These are phyloP conservation scores for Vitis rupestris DNA, from an alignment of 164 flowering plant species.

Conservation along the genomic window DNA sequence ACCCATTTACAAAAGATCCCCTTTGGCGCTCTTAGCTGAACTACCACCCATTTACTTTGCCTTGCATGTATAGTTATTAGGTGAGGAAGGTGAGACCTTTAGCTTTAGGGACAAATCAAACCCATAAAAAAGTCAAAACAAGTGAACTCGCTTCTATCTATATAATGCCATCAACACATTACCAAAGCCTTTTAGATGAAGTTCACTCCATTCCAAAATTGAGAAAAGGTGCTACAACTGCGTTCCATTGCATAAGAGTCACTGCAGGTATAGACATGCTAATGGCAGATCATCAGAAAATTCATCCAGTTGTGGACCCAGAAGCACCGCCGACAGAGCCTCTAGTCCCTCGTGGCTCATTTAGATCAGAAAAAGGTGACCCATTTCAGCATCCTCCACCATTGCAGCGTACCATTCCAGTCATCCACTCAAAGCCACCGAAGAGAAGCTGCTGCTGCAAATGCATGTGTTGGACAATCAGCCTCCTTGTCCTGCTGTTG, in stretches of 20 bases:
- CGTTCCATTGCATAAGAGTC: too few relatives aligned
- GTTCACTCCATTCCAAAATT: too few relatives aligned
- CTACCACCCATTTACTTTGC: not conserved
- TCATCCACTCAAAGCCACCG: slow-evolving; percentile 39
- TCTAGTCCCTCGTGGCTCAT: slow-evolving; percentile 33
- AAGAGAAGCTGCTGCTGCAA: slow-evolving; percentile 52
- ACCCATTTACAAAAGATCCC: too few relatives aligned
- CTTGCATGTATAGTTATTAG: slow-evolving; percentile 12
- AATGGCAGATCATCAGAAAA: slow-evolving; percentile 55
- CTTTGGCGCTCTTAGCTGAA: not conserved
- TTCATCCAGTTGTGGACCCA: slow-evolving; percentile 55
- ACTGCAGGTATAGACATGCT: not conserved
- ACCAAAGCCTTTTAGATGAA: too few relatives aligned
- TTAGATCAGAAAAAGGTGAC: slow-evolving; percentile 47
- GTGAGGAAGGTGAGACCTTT: slow-evolving; percentile 29
- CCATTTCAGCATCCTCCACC: slow-evolving; percentile 19
- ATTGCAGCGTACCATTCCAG: slow-evolving; percentile 15
- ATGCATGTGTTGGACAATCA: slow-evolving; percentile 62
- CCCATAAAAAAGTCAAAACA: too few relatives aligned
- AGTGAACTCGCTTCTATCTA: too few relatives aligned
- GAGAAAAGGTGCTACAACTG: too few relatives aligned
- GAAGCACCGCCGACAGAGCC: slow-evolving; percentile 48
- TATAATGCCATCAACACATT: too few relatives aligned
- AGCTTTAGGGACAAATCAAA: too few relatives aligned
- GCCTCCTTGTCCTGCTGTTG: slow-evolving; percentile 42